A percentile compares a stretch with the other conserved stretches of the same genome.
These are phyloP conservation scores for Lathyrus tuberosus DNA, from an alignment of 306 rosid species.

Conservation along the genomic window DNA sequence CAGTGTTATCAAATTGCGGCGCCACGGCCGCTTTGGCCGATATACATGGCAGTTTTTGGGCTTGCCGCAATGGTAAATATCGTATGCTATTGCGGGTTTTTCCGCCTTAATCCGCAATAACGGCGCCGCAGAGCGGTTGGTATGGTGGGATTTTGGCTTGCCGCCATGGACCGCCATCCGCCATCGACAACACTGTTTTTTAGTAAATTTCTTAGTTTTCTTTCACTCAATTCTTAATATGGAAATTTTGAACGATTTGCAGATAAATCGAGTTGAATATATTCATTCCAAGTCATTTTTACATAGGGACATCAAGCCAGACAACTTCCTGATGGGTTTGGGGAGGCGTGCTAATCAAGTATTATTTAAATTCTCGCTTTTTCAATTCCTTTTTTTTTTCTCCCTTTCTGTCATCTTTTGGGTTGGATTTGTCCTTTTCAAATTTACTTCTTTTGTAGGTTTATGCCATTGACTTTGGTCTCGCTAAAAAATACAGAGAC, in stretches of 20 bases:
- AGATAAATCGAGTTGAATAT: constrained; percentile 95
- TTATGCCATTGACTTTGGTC: constrained; percentile 90
- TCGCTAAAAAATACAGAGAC: constrained; percentile 94
- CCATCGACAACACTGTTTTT: too few species aligned
- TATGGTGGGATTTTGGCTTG: too few species aligned
- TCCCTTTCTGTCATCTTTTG: constrained; percentile 18
- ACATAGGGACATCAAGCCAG: constrained; percentile 97
- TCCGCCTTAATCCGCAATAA: too few species aligned
- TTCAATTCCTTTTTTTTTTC: background rate
- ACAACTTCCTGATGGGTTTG: constrained; percentile 96
- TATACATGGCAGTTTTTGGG: too few species aligned
- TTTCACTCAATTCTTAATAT: constrained; percentile 11
- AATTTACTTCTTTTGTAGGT: constrained; percentile 54
- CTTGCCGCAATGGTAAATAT: too few species aligned
- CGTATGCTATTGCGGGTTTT: too few species aligned
- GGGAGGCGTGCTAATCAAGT: constrained; percentile 99
- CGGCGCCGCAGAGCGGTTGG: too few species aligned
- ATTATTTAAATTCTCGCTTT: constrained; percentile 28
- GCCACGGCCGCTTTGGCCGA: too few species aligned
- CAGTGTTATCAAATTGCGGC: too few species aligned
- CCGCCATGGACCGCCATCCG: too few species aligned
- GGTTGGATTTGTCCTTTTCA: constrained; percentile 29
- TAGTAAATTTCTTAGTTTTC: constrained; percentile 22
- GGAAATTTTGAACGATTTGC: constrained; percentile 32
- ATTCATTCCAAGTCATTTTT: constrained; percentile 89